Base-by-base conservation (phyloP, 2,329 filamentous ascomycete species). In the Rasamsonia emersonii region DNA sequence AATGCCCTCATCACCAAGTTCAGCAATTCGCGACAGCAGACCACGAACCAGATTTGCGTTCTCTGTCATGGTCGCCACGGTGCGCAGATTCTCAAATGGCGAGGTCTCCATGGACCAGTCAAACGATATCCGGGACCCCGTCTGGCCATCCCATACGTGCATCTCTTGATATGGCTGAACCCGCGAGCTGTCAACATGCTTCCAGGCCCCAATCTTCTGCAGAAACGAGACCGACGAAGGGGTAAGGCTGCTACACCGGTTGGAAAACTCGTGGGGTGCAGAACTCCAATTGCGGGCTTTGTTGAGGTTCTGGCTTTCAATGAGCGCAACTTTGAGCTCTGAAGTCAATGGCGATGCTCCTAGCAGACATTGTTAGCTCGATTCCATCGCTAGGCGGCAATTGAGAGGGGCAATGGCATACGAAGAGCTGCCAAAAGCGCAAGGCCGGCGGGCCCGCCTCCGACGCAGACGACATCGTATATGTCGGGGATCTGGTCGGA, bases 91-190 rank as follows among this genome's bases (percentile, higher is more conserved):
- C 65, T 63, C 59, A 46, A 62, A 59, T 27, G 61, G 53, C 28
- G 59, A 54, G 14, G 48, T 59, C 34, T 68, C 65, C 21, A 64
- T 54, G 4, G 63, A 63, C 80, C 79, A 83, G 61, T 91, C 83
- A 58, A 98, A 98, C 45, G 85, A 82, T 54, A 98, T 91, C 46
- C 79, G 76, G 20, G 86, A 84, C 37, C 78, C 86, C 24, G 82
- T 84, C 35, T 94, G 76, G 40, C 89, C 93, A 57, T 98, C 91
- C 91, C 93, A 98, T 18, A 96, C 91, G 57, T 94, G 82, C 91
- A 98, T 98, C 48, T 89, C 83, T 38, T 93, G 79, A 58, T 95
- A 98, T 1, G 79, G 73, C 63, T 95, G 88, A 19, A 91, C 75
- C 18, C 91, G 77, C 4, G 75, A 67, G 24, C 69, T 64, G 44